These are phyloP conservation scores for Plectosphaerella cucumerina DNA, from an alignment of 2,329 filamentous ascomycete species.

Conservation along the genomic window DNA sequence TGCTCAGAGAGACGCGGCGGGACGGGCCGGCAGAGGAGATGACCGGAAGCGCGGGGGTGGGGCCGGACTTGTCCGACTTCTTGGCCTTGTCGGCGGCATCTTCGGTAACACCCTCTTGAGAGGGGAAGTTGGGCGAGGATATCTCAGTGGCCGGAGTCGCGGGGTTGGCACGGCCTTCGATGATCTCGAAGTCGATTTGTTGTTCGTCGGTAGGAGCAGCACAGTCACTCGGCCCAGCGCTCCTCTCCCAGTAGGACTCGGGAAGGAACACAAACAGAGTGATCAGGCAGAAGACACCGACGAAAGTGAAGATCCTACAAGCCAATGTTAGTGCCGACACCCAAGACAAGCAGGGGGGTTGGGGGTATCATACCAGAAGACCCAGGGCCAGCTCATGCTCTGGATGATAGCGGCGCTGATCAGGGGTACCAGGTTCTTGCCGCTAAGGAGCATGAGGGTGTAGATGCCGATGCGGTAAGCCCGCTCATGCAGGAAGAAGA, in stretches of 20 bases:
- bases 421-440: constrained; percentile 86
- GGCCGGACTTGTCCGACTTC: not conserved
- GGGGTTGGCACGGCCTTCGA: not conserved
- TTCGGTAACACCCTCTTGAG: not conserved
- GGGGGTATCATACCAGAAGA: constrained; percentile 58
- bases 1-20: not conserved
- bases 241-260: constrained; percentile 93
- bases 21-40: not conserved
- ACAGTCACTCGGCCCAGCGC: constrained; percentile 46
- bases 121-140: not conserved
- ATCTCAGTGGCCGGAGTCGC: not conserved
- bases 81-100: not conserved
- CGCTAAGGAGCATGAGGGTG: constrained; percentile 79
- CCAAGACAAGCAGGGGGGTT: not conserved
- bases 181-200: not conserved
- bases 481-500: constrained; percentile 91
- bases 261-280: constrained; percentile 88
- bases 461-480: constrained; percentile 93
- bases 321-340: constrained; percentile 20
- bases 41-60: not conserved
- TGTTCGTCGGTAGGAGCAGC: not conserved
- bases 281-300: constrained; percentile 66
- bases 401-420: constrained; percentile 84
- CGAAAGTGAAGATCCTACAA: constrained; percentile 71
- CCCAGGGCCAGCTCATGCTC: constrained; percentile 79